Conservation (phyloP, 768 basidiomycete genomes). For the Gautieria morchelliformis region DNA sequence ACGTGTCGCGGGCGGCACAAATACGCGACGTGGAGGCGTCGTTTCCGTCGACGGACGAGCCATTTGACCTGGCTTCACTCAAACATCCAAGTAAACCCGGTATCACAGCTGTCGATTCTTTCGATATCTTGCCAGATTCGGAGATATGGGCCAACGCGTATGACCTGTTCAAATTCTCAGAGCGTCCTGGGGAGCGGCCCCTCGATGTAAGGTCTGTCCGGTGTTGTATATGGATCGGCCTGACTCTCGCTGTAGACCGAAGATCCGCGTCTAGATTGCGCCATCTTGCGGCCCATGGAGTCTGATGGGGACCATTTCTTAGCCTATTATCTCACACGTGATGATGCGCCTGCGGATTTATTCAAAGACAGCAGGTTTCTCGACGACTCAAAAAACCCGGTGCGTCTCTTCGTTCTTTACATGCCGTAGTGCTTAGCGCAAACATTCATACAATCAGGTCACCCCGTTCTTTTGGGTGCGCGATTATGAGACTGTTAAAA, state of each 20-base stretch:
- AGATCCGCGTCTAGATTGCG: slow-evolving; percentile 77
- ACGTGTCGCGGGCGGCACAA: slow-evolving; percentile 68
- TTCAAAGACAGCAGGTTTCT: slow-evolving; percentile 43
- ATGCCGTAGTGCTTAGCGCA: background rate
- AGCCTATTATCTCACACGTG: slow-evolving; percentile 72
- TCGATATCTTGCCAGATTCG: slow-evolving; percentile 73
- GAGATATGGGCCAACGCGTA: slow-evolving; percentile 88
- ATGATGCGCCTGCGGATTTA: slow-evolving; percentile 57
- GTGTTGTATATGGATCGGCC: background rate
- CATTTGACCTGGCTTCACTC: slow-evolving; percentile 48
- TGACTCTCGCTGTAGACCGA: slow-evolving; percentile 37
- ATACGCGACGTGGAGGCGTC: slow-evolving; percentile 71
- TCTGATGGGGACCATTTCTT: slow-evolving; percentile 84
- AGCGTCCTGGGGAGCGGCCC: slow-evolving; percentile 72
- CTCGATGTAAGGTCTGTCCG: slow-evolving; percentile 42
- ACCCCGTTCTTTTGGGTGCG: slow-evolving; percentile 70
- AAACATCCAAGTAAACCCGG: slow-evolving; percentile 73
- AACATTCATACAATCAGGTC: slow-evolving; percentile 30
- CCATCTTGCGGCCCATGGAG: slow-evolving; percentile 80
- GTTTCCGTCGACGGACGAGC: slow-evolving; percentile 52
- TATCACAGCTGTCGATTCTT: slow-evolving; percentile 70
- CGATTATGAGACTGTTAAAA: slow-evolving; percentile 81
- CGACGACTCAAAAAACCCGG: slow-evolving; percentile 35
- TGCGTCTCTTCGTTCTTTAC: slow-evolving; percentile 16
- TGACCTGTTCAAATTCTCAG: slow-evolving; percentile 81